A percentile compares a stretch with the other conserved stretches of the same genome.
phyloP scores from a whole-genome alignment of 768 basidiomycete genomes.

The Symmetrospora coprosmae region DNA sequence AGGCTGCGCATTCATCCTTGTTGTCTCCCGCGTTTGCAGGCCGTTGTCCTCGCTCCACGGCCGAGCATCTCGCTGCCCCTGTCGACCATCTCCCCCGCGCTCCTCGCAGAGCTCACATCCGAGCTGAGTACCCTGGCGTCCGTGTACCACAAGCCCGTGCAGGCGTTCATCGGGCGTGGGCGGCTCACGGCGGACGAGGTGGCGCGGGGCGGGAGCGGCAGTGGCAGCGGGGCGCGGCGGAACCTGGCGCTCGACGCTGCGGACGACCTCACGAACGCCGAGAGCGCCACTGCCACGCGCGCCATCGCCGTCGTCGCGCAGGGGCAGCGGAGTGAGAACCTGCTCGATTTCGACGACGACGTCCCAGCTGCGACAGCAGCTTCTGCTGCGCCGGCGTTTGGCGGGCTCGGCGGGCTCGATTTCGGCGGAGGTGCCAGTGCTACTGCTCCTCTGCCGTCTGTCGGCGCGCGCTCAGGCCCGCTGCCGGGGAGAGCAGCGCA shows the following conservation, averaged over 20 bases:
- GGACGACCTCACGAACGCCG: conserved; percentile 44
- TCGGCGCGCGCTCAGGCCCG: neutral
- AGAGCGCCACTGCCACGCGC: conserved; percentile 59
- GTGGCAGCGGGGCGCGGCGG: conserved; percentile 52
- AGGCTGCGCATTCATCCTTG: no score
- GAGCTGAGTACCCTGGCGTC: conserved; percentile 82
- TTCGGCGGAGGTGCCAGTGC: neutral
- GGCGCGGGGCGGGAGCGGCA: no score
- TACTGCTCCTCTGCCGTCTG: neutral
- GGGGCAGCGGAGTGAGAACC: conserved; percentile 85
- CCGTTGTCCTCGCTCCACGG: conserved; percentile 75
- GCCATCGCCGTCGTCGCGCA: conserved; percentile 81
- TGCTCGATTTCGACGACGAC: conserved; percentile 79
- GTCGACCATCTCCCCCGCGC: conserved; percentile 70
- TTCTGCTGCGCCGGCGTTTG: neutral
- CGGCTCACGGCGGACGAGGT: conserved; percentile 70
- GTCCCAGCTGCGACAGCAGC: conserved; percentile 26
- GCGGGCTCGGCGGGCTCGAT: conserved; percentile 20
- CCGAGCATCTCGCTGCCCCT: conserved; percentile 87
- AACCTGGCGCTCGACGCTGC: conserved; percentile 32
- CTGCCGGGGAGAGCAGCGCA: neutral
- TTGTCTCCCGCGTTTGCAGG: conserved; percentile 41
- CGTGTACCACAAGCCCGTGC: conserved; percentile 92
- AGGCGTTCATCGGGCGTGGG: conserved; percentile 87
- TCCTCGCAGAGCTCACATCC: conserved; percentile 78